These are phyloP conservation scores for Hyphopichia homilentoma DNA, from an alignment of 805 yeast species.

Conservation along the genomic window DNA sequence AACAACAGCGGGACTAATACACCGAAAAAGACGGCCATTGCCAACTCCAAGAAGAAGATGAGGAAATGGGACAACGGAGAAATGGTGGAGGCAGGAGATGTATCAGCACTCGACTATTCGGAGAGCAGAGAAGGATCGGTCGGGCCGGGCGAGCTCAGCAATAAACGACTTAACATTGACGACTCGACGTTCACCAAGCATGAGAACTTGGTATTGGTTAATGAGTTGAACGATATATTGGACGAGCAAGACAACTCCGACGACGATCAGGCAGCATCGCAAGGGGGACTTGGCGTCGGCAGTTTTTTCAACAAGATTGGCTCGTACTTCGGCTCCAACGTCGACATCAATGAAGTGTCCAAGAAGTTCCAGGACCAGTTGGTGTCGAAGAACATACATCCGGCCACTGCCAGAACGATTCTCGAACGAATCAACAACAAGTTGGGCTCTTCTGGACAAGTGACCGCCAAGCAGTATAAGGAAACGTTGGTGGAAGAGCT, in stretches of 20 bases:
- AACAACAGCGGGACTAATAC: slow-evolving; percentile 8
- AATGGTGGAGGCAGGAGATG: slow-evolving; percentile 23
- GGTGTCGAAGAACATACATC: slow-evolving; percentile 85
- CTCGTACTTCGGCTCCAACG: slow-evolving; percentile 34
- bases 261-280: slow-evolving; percentile 7
- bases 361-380: slow-evolving; percentile 70
- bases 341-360: slow-evolving; percentile 58
- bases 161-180: slow-evolving; percentile 17
- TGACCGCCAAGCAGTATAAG: slow-evolving; percentile 68
- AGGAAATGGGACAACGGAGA: slow-evolving; percentile 42
- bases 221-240: slow-evolving; percentile 38
- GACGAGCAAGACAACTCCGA: slow-evolving; percentile 28
- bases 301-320: slow-evolving; percentile 34
- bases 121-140: slow-evolving; percentile 11
- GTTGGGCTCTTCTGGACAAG: slow-evolving; percentile 70
- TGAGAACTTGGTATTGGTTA: slow-evolving; percentile 37
- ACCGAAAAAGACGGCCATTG: slow-evolving; percentile 4
- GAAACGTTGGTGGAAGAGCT: slow-evolving; percentile 61
- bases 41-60: slow-evolving; percentile 28
- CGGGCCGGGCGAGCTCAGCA: slow-evolving; percentile 3
- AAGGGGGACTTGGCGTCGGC: slow-evolving; percentile 2
- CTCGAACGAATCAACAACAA: slow-evolving; percentile 67
- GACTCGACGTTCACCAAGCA: slow-evolving; percentile 32
- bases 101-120: slow-evolving; percentile 30
- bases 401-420: slow-evolving; percentile 75